A percentile compares a stretch with the other conserved stretches of the same genome.
These are phyloP conservation scores for Pleurotus tuoliensis DNA, from an alignment of 768 basidiomycete genomes.

Conservation along the genomic window DNA sequence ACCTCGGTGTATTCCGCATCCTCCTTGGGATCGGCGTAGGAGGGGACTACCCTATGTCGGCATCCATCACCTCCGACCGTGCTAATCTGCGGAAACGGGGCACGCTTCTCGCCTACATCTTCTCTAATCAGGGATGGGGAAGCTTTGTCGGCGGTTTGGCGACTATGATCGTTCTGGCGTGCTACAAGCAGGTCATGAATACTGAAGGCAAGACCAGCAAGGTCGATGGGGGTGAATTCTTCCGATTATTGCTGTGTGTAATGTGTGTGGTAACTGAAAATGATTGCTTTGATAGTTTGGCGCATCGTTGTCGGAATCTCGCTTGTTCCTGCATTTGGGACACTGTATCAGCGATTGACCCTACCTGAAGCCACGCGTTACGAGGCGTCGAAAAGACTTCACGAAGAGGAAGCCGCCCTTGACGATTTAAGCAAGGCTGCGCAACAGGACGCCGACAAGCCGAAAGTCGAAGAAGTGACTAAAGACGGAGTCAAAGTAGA, in stretches of 20 bases:
- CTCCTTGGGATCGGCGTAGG: slow-evolving; percentile 76
- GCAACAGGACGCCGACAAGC: slow-evolving; percentile 22
- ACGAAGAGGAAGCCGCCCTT: slow-evolving; percentile 21
- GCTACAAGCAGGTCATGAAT: slow-evolving; percentile 63
- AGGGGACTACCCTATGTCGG: slow-evolving; percentile 79
- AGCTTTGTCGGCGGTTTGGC: slow-evolving; percentile 58
- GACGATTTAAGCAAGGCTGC: slow-evolving; percentile 32
- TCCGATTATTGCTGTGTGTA: not conserved
- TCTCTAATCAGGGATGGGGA: slow-evolving; percentile 79
- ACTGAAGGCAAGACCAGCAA: slow-evolving; percentile 53
- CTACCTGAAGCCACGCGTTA: slow-evolving; percentile 66
- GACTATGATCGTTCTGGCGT: slow-evolving; percentile 59
- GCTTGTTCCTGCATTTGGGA: slow-evolving; percentile 70
- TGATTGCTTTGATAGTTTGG: slow-evolving; percentile 44
- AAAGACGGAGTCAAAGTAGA: slow-evolving; percentile 11
- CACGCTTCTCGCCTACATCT: slow-evolving; percentile 73
- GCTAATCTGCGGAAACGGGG: slow-evolving; percentile 64
- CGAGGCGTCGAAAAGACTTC: slow-evolving; percentile 36
- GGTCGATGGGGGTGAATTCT: slow-evolving; percentile 62
- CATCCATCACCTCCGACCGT: slow-evolving; percentile 64
- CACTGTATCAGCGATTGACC: slow-evolving; percentile 72
- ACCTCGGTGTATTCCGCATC: slow-evolving; percentile 64
- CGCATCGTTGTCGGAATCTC: slow-evolving; percentile 70
- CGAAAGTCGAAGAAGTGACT: slow-evolving; percentile 9
- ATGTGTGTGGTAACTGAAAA: not conserved